Conservation (phyloP, 345 rosid genomes). For the Brassica cretica region DNA sequence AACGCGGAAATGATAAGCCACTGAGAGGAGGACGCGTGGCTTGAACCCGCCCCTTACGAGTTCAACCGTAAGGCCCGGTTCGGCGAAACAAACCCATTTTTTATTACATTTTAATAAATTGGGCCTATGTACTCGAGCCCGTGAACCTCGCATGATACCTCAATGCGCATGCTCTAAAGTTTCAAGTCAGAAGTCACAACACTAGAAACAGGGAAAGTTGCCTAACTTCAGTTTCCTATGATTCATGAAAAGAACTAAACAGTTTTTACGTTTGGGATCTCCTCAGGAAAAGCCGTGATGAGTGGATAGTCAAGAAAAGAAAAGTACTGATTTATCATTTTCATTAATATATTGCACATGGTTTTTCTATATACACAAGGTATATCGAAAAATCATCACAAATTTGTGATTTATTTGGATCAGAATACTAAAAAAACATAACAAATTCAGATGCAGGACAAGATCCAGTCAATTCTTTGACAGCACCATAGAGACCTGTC, state of each 20-base stretch:
- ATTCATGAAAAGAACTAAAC: not conserved
- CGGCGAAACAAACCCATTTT: too few species aligned
- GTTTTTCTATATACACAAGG: slow-evolving; percentile 34
- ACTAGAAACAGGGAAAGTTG: not conserved
- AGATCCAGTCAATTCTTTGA: not conserved
- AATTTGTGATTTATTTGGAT: slow-evolving; percentile 22
- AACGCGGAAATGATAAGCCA: too few species aligned
- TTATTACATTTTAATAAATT: too few species aligned
- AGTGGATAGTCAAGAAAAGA: slow-evolving; percentile 2
- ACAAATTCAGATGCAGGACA: not conserved
- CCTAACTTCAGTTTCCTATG: not conserved
- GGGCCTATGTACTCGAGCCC: too few species aligned
- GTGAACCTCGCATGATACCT: too few species aligned
- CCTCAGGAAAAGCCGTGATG: slow-evolving; percentile 37
- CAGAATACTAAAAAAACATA: not conserved
- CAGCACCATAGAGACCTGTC: not conserved
- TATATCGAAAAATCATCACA: not conserved
- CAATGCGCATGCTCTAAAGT: too few species aligned
- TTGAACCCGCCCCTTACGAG: too few species aligned
- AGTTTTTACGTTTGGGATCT: slow-evolving; percentile 20
- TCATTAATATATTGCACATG: not conserved
- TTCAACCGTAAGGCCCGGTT: too few species aligned
- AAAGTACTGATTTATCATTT: not conserved
- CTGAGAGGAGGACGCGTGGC: too few species aligned
- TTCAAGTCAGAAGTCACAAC: slow-evolving; percentile 39